Evolutionary conservation across 2,329 filamentous ascomycete species (phyloP).

Genomic region (Ambrosiella beaveri): DNA sequence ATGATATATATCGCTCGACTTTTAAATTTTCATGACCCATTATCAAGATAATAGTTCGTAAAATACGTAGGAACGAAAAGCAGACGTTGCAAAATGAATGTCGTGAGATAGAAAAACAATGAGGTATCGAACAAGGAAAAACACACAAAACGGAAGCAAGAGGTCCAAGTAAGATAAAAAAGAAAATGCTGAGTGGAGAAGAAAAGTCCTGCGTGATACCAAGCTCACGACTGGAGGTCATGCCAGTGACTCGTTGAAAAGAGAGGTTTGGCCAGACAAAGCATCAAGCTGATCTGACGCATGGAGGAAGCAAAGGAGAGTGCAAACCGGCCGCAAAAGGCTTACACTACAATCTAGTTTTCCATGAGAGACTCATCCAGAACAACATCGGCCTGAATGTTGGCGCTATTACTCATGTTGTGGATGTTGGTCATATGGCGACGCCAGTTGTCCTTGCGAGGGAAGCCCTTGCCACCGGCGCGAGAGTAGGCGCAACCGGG

Average conservation of each 20-base stretch:
- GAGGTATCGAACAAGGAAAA: background rate
- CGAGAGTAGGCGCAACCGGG: conserved; percentile 38
- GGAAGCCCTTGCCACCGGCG: conserved; percentile 39
- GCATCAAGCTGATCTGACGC: background rate
- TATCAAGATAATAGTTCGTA: background rate
- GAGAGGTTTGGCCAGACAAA: background rate
- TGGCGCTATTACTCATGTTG: conserved; percentile 16
- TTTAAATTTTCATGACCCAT: background rate
- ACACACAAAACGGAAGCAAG: background rate
- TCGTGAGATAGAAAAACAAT: background rate
- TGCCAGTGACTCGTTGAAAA: background rate
- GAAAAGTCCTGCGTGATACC: background rate
- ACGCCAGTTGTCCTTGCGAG: conserved; percentile 46
- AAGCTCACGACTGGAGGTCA: background rate
- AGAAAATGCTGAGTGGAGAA: background rate
- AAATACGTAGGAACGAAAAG: background rate
- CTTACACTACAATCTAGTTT: background rate
- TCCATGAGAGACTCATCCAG: conserved; percentile 5
- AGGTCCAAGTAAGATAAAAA: background rate
- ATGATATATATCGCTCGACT: background rate
- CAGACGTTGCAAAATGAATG: background rate
- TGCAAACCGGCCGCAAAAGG: background rate
- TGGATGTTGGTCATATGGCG: conserved; percentile 46
- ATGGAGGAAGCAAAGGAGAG: background rate
- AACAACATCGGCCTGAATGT: conserved; percentile 14